Base-by-base conservation (phyloP, 768 basidiomycete species). In the Tylopilus rubrobrunneus region DNA sequence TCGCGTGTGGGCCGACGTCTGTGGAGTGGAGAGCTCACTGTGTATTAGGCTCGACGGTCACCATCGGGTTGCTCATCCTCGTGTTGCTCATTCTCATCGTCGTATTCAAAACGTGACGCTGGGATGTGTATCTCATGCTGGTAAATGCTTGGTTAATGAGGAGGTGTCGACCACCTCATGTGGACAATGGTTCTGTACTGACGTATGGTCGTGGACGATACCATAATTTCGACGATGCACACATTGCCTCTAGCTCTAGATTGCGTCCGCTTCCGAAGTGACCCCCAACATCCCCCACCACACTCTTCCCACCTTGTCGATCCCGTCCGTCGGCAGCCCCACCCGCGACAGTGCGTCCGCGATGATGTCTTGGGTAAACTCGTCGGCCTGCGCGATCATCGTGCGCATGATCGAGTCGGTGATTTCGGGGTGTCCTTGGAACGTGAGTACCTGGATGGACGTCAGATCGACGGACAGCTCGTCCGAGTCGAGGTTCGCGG, bases 41-140 rank as follows among this genome's bases (percentile, higher is more conserved):
- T 12, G 27, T 12, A 48, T 10, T 57, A 89, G 87, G 82, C 37
- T 88, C 86, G 40, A 83, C 85, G 12, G 77, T 87, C 43, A 82
- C 82, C 15, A 91, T 91, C 56, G 84, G 75, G 2, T 62, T 78
- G 2, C 72, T 92, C 45, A 90, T 92, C 48, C 71, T 92, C 48
- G 75, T 93, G 4, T 75, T 93, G 3, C 76, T 90, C n/a, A 77
- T 93, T 15, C 73, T 93, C 45, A 91, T 92, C 63, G 83, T 93
- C 45, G 72, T 90, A 7, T 90, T 93, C 73, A 92, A 93, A 73
- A 91, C 89, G 62, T 90, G 58, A 67, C 41, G 14, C 15, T 1
- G 36, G 36, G 14, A 37, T 15, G 36, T 37, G 17, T 31, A 28
- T 21, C 34, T 31, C 34, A 25, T 27, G 15, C 11, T 33, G 44